phyloP scores from a whole-genome alignment of 768 basidiomycete genomes.

The Fistulinella prunicolor region DNA sequence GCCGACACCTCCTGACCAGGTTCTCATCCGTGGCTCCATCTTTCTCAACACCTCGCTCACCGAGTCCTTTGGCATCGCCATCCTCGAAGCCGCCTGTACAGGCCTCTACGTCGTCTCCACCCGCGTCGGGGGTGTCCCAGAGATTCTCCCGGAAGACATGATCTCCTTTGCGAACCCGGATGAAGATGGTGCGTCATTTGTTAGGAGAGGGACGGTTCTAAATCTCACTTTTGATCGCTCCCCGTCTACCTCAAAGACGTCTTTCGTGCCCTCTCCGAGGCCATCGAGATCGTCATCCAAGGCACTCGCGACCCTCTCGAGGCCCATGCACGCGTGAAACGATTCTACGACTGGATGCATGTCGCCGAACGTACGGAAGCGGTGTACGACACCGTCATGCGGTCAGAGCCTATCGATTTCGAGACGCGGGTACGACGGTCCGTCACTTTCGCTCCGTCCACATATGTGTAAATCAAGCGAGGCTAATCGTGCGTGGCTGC shows the following conservation, averaged over 20 bases:
- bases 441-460: conserved; percentile 5
- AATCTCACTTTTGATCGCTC: too few species aligned
- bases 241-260: conserved; percentile 55
- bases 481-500: too few species aligned
- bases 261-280: conserved; percentile 76
- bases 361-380: conserved; percentile 78
- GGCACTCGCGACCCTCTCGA: conserved; percentile 70
- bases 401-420: conserved; percentile 61
- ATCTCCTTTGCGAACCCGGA: conserved; percentile 94
- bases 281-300: conserved; percentile 62
- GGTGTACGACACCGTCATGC: conserved; percentile 74
- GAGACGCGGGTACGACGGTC: conserved; percentile 77
- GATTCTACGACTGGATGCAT: conserved; percentile 85
- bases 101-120: conserved; percentile 95
- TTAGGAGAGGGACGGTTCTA: too few species aligned
- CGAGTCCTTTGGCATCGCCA: conserved; percentile 96
- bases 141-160: conserved; percentile 91
- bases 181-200: conserved; percentile 69
- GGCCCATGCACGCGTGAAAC: conserved; percentile 75
- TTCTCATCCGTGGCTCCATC: conserved; percentile 83
- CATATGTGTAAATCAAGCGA: too few species aligned
- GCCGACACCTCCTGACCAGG: conserved; percentile 44
- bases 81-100: conserved; percentile 93
- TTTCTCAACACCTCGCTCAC: conserved; percentile 96
- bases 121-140: conserved; percentile 92